Base-by-base conservation (phyloP, 345 rosid genomes). In the Trapa bicornis region DNA sequence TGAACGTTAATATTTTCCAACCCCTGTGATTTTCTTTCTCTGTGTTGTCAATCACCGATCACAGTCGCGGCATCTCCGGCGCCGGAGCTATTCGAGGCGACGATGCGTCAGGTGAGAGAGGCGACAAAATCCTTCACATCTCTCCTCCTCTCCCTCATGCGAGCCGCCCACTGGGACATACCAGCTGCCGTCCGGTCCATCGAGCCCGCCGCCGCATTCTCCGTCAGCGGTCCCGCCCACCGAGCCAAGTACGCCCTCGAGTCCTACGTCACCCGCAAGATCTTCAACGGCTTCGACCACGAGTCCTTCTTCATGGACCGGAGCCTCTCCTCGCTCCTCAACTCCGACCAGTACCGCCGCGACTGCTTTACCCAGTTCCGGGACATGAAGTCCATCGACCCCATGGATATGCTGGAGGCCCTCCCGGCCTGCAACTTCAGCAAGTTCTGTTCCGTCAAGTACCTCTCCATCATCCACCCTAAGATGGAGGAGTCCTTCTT, bases 401-500 rank as follows among this genome's bases (percentile, higher is more conserved):
- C 96, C 0, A 79, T 77, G 62, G 99, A 94, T 81, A 84, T 94
- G 56, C 93, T 94, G 2, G 97, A 92, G 62, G 87, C 86, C 75
- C 72, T 89, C 71, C 97, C 97, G 3, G 77, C 88, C 43, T 94
- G 99, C 70, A 81, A 85, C 66, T 89, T 94, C 68, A 97, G 97
- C 57, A 94, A 87, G 70, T 91, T 89, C 83, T 94, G 96, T 75
- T 76, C 87, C 14, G 86, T 80, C 77, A 91, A 87, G 81, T 89
- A 91, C 75, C 84, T 89, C 4, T 78, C 89, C 8, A 91, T 94
- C 53, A 81, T 94, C 67, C 97, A 89, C 79, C 88, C 93, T 45
- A 94, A 89, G 68, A 91, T 91, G 99, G 99, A 94, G 67, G 92
- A 85, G 69, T 91, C 99, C 4, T 82, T 94, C 84, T 91, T 94